phyloP scores from a whole-genome alignment of 2,329 filamentous ascomycete genomes.

The Pestalotiopsis fici region DNA sequence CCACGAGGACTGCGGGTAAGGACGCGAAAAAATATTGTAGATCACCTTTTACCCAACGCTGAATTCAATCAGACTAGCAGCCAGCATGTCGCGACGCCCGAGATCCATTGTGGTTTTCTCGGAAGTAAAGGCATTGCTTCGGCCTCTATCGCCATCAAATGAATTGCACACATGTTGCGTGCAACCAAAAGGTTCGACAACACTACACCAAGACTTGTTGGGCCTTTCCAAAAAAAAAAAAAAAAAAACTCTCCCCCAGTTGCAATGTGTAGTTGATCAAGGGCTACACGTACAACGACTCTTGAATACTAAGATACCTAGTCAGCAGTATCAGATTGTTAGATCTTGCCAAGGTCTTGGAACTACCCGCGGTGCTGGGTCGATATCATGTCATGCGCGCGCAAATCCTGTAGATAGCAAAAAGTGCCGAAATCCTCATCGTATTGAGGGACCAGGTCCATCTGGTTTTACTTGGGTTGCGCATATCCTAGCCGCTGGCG shows the following conservation, averaged over 20 bases:
- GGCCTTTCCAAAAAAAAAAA: neutral
- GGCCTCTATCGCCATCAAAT: neutral
- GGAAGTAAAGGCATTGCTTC: neutral
- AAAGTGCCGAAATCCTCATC: neutral
- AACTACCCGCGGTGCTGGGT: neutral
- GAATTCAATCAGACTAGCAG: neutral
- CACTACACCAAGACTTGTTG: neutral
- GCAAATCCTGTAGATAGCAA: neutral
- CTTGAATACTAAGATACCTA: no score
- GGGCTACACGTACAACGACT: neutral
- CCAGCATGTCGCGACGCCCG: neutral
- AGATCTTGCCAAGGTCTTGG: slow-evolving; percentile 2
- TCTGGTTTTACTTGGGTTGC: neutral
- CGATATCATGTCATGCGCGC: neutral
- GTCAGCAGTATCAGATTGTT: neutral
- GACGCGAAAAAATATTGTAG: slow-evolving; percentile 6
- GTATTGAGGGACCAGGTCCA: neutral
- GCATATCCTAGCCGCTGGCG: neutral
- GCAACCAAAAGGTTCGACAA: neutral
- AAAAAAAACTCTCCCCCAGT: no score
- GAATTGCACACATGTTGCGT: neutral
- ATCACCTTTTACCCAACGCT: neutral
- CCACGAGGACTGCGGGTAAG: slow-evolving; percentile 1
- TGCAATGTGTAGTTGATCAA: neutral
- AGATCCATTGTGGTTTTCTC: neutral